phyloP scores from a whole-genome alignment of 805 yeast species.

The Candida ortonii region DNA sequence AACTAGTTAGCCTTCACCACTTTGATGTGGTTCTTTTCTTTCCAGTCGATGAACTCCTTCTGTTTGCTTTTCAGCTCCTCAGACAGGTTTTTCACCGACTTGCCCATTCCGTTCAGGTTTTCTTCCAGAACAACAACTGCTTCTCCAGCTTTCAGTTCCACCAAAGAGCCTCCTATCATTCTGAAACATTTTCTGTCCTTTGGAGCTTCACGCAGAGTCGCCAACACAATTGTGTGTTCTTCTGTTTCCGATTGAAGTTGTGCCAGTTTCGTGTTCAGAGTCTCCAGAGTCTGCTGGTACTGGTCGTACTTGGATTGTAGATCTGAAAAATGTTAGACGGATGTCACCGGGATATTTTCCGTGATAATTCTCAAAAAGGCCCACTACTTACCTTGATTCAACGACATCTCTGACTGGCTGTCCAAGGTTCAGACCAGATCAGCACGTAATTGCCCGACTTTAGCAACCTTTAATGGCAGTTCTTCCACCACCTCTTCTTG shows the following conservation, averaged over 20 bases:
- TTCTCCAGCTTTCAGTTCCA: conserved; percentile 78
- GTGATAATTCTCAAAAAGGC: background rate
- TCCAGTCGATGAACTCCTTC: conserved; percentile 47
- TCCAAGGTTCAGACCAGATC: too few species aligned
- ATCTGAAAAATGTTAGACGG: conserved; percentile 24
- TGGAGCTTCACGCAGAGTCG: conserved; percentile 52
- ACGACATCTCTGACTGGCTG: conserved; percentile 4
- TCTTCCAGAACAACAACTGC: conserved; percentile 61
- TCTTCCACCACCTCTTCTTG: background rate
- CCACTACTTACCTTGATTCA: conserved; percentile 11
- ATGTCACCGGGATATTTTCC: too few species aligned
- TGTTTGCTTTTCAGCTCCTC: conserved; percentile 40
- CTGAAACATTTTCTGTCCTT: conserved; percentile 75
- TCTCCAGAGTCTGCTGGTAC: conserved; percentile 47
- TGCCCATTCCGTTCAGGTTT: conserved; percentile 48
- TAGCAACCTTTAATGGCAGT: too few species aligned
- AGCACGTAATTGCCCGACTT: too few species aligned
- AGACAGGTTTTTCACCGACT: conserved; percentile 37
- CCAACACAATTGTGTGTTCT: conserved; percentile 52
- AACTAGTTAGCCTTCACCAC: conserved; percentile 36
- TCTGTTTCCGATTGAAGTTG: conserved; percentile 48
- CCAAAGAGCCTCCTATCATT: conserved; percentile 91
- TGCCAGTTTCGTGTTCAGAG: conserved; percentile 43
- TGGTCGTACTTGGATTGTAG: conserved; percentile 51
- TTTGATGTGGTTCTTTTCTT: conserved; percentile 46